Conservation (phyloP, 2,329 filamentous ascomycete species). For the Neonectria coccinea region DNA sequence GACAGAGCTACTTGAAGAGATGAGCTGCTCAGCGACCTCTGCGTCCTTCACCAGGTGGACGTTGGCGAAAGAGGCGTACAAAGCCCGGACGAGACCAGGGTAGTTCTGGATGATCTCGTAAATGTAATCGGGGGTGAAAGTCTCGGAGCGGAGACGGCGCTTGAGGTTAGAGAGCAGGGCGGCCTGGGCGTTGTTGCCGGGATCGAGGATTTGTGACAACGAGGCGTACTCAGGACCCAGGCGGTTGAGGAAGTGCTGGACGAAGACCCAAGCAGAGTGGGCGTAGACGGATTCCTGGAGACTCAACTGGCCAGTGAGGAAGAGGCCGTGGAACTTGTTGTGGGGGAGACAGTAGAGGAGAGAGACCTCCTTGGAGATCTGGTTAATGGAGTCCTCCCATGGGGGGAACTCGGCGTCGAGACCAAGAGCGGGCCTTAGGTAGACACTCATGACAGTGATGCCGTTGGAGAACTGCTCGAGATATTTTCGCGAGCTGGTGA, state of each 20-base stretch:
- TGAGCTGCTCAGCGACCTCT: constrained; percentile 62
- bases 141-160: constrained; percentile 93
- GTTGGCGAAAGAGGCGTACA: constrained; percentile 93
- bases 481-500: constrained; percentile 97
- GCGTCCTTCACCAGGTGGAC: constrained; percentile 75
- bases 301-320: constrained; percentile 86
- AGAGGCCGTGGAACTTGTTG: constrained; percentile 93
- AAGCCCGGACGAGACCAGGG: constrained; percentile 83
- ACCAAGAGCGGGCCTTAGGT: constrained; percentile 79
- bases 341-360: constrained; percentile 97
- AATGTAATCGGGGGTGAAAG: constrained; percentile 98
- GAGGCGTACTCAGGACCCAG: constrained; percentile 93
- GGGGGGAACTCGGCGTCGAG: constrained; percentile 73
- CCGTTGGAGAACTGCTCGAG: constrained; percentile 99
- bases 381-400: constrained; percentile 94
- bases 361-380: constrained; percentile 99
- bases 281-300: constrained; percentile 97
- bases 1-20: constrained; percentile 67
- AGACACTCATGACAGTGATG: constrained; percentile 96
- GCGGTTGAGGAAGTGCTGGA: constrained; percentile 97
- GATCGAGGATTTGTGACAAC: constrained; percentile 82
- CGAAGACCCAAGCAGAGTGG: constrained; percentile 97
- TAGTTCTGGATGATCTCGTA: constrained; percentile 95
- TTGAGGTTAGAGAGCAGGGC: constrained; percentile 94
- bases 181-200: constrained; percentile 84